phyloP scores from a whole-genome alignment of 2,329 filamentous ascomycete species.

The Claviceps purpurea region DNA sequence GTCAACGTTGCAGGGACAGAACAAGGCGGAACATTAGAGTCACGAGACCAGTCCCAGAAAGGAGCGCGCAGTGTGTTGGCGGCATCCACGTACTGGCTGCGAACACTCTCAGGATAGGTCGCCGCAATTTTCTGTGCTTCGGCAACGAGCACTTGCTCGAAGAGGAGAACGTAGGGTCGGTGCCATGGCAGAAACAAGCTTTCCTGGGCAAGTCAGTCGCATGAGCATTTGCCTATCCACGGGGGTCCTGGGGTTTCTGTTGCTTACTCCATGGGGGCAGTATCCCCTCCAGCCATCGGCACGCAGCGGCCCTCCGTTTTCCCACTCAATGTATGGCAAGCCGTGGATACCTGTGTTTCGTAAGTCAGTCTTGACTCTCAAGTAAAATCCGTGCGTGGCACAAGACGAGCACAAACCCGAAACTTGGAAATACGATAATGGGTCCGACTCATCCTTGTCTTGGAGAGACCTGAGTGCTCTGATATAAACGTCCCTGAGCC shows the following conservation, averaged over 20 bases:
- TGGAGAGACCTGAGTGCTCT: constrained; percentile 31
- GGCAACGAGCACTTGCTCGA: constrained; percentile 40
- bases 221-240: not conserved
- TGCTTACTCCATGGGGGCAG: constrained; percentile 33
- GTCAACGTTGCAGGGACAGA: constrained; percentile 20
- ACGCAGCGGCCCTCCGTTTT: constrained; percentile 21
- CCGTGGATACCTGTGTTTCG: constrained; percentile 24
- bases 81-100: constrained; percentile 26
- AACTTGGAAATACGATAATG: constrained; percentile 37
- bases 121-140: constrained; percentile 32
- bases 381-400: not conserved
- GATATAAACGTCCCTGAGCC: constrained; percentile 34
- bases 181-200: constrained; percentile 42
- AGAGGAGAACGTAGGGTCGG: constrained; percentile 39
- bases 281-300: constrained; percentile 25
- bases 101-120: constrained; percentile 24
- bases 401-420: constrained; percentile 21
- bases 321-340: constrained; percentile 28
- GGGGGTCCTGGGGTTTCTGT: not conserved
- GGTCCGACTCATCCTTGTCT: constrained; percentile 24
- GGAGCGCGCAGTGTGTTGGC: constrained; percentile 34
- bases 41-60: constrained; percentile 41
- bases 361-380: constrained; percentile 2
- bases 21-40: constrained; percentile 29
- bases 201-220: constrained; percentile 22